A percentile compares a stretch with the other conserved stretches of the same genome.
These are phyloP conservation scores for Pyricularia sp. DNA, from an alignment of 2,329 filamentous ascomycete genomes.

Conservation along the genomic window DNA sequence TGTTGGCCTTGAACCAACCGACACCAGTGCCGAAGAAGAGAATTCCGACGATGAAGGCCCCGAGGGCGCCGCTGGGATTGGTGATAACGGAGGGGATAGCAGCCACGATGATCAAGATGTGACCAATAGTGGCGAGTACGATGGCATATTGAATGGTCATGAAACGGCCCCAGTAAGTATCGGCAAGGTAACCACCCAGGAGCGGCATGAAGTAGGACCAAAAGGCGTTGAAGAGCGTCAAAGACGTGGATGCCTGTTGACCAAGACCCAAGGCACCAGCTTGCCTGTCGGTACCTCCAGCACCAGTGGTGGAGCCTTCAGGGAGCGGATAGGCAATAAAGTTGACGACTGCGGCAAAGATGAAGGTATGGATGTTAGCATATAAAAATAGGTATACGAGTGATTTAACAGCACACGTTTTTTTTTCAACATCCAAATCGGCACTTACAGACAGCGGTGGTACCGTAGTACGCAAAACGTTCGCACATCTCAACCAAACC, in stretches of 20 bases:
- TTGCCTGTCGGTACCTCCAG: slow-evolving; percentile 19
- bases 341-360: slow-evolving; percentile 22
- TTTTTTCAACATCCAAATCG: no score
- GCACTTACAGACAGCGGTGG: slow-evolving; percentile 35
- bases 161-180: slow-evolving; percentile 61
- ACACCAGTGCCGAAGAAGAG: slow-evolving; percentile 47
- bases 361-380: background rate
- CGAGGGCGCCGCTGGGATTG: slow-evolving; percentile 43
- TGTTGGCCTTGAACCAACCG: slow-evolving; percentile 72
- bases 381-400: background rate
- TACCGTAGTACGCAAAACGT: slow-evolving; percentile 67
- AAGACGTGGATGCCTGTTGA: slow-evolving; percentile 36
- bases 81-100: slow-evolving; percentile 51
- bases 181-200: slow-evolving; percentile 41
- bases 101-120: slow-evolving; percentile 52
- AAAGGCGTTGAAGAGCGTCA: slow-evolving; percentile 44
- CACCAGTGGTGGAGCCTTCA: slow-evolving; percentile 38
- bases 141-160: slow-evolving; percentile 60
- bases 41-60: slow-evolving; percentile 54
- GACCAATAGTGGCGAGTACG: slow-evolving; percentile 49
- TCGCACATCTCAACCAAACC: slow-evolving; percentile 64
- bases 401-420: slow-evolving; percentile 30
- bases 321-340: slow-evolving; percentile 47
- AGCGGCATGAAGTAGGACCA: slow-evolving; percentile 26
- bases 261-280: slow-evolving; percentile 47